These are phyloP conservation scores for Talinum fruticosum DNA, from an alignment of 148 eudicot genomes.

Conservation along the genomic window DNA sequence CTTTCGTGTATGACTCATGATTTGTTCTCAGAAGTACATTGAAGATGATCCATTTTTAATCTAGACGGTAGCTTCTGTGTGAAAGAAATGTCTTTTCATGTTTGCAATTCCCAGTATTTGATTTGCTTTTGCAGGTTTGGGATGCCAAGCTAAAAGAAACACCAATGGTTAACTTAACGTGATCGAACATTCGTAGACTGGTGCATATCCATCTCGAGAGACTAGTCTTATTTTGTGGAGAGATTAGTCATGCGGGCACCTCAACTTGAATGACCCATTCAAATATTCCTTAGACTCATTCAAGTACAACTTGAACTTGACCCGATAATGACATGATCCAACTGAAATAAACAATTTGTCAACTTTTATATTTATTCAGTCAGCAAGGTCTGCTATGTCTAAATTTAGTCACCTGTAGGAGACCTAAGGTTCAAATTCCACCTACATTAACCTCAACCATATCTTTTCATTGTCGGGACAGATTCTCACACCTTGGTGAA, in stretches of 20 bases:
- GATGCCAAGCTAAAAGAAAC: too few relatives aligned
- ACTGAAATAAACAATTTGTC: background rate
- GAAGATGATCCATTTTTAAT: background rate
- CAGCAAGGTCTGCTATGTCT: too few relatives aligned
- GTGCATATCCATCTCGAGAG: background rate
- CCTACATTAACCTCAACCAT: too few relatives aligned
- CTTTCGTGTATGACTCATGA: slow-evolving; percentile 8
- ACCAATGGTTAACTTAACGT: too few relatives aligned
- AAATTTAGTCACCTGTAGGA: too few relatives aligned
- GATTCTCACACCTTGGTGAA: too few relatives aligned
- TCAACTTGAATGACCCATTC: background rate
- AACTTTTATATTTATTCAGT: background rate
- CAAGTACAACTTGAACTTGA: background rate
- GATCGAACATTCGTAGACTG: background rate
- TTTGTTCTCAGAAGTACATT: slow-evolving; percentile 4
- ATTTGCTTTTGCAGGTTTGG: too few relatives aligned
- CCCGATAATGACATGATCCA: background rate
- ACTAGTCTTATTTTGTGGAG: background rate
- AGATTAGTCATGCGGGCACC: background rate
- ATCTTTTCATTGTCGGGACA: too few relatives aligned
- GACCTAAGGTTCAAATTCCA: too few relatives aligned
- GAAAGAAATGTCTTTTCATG: background rate
- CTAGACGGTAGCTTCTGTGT: background rate
- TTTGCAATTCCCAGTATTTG: too few relatives aligned
- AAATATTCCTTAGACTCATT: background rate